A percentile compares a stretch with the other conserved stretches of the same genome.
phyloP scores from a whole-genome alignment of 2,329 filamentous ascomycete genomes.

The Aspergillus pseudonomiae region DNA sequence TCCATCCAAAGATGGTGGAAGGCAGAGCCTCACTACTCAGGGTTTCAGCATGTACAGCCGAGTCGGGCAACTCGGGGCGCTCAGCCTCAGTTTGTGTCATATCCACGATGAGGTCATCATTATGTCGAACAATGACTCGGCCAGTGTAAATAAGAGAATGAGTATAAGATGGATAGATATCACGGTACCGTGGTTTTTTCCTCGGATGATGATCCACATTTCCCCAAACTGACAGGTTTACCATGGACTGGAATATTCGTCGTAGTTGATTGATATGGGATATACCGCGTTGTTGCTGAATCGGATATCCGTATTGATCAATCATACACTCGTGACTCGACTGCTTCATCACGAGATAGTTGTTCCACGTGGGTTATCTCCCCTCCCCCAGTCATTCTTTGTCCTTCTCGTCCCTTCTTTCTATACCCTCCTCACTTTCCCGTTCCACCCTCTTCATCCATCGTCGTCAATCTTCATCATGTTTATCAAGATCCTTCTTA shows the following conservation, averaged over 20 bases:
- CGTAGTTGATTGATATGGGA: neutral
- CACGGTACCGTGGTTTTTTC: neutral
- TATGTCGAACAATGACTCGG: slow-evolving; percentile 4
- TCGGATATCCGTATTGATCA: neutral
- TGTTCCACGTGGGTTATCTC: slow-evolving; percentile 13
- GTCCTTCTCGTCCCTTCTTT: neutral
- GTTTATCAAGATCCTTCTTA: neutral
- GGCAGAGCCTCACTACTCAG: too few species aligned
- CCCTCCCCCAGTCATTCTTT: neutral
- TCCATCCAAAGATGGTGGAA: neutral
- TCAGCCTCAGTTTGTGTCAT: slow-evolving; percentile 3
- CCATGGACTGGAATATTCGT: neutral
- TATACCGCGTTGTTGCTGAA: neutral
- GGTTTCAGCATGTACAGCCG: neutral
- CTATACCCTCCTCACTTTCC: neutral
- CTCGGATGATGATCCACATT: neutral
- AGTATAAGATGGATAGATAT: neutral
- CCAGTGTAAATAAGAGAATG: neutral
- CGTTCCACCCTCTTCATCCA: slow-evolving; percentile 1
- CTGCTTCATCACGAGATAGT: slow-evolving; percentile 12
- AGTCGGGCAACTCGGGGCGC: slow-evolving; percentile 1
- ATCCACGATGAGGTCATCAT: slow-evolving; percentile 13
- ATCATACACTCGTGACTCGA: neutral
- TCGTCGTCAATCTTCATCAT: neutral
- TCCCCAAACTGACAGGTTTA: neutral